Conservation (phyloP, 2,329 filamentous ascomycete genomes). For the Anisogramma anomala region DNA sequence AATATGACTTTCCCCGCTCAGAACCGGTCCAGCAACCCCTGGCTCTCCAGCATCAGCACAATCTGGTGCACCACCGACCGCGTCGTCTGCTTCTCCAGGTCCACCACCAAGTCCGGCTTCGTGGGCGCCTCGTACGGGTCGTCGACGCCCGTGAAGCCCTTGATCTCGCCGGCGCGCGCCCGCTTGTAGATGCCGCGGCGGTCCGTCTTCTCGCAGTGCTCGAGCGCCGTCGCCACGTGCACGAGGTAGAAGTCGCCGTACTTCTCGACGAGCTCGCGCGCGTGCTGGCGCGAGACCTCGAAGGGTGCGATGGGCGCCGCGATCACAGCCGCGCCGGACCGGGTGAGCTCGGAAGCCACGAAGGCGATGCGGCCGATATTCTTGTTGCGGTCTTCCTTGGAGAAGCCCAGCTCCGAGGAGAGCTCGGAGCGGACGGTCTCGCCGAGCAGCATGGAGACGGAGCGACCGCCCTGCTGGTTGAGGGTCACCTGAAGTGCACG, state of each 20-base stretch:
- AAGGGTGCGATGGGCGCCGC: conserved; percentile 94
- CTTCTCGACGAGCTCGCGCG: conserved; percentile 76
- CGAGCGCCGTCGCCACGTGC: conserved; percentile 86
- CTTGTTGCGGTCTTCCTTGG: conserved; percentile 77
- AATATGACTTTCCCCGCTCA: no score
- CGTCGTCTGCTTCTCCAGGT: conserved; percentile 76
- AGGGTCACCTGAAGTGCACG: conserved; percentile 92
- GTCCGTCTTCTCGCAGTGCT: conserved; percentile 91
- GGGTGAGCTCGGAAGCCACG: conserved; percentile 87
- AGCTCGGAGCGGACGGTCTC: conserved; percentile 92
- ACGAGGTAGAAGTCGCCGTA: conserved; percentile 88
- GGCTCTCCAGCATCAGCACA: conserved; percentile 78
- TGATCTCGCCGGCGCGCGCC: conserved; percentile 81
- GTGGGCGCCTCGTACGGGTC: conserved; percentile 84
- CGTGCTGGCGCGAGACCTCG: conserved; percentile 62
- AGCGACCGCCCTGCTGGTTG: conserved; percentile 93
- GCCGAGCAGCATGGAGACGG: conserved; percentile 86
- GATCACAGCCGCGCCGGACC: conserved; percentile 86
- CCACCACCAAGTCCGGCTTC: conserved; percentile 75
- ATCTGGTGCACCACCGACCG: conserved; percentile 96
- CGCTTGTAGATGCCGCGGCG: conserved; percentile 79
- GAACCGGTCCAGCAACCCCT: conserved; percentile 70
- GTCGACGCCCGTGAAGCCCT: conserved; percentile 96
- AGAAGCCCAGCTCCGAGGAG: conserved; percentile 91
- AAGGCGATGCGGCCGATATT: conserved; percentile 97